A percentile compares a stretch with the other conserved stretches of the same genome.
phyloP scores from a whole-genome alignment of 139 green algal species.

The Chlamydomonas sp. region DNA sequence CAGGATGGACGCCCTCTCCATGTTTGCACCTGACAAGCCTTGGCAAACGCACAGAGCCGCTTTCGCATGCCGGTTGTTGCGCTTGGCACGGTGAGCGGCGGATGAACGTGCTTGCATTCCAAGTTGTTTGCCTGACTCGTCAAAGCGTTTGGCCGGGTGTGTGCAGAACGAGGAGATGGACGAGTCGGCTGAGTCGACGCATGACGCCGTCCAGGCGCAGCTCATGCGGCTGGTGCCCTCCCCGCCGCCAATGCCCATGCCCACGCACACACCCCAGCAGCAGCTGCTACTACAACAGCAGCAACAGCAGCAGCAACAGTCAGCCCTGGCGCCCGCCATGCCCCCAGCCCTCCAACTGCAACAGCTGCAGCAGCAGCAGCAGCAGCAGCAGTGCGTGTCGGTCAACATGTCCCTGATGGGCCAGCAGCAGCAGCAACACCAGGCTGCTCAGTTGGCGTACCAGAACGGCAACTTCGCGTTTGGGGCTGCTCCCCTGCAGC shows the following conservation, averaged over 20 bases:
- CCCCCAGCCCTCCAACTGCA: neutral
- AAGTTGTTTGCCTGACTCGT: neutral
- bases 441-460: neutral
- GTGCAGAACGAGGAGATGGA: constrained; percentile 17
- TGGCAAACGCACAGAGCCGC: no score
- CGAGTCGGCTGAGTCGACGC: constrained; percentile 20
- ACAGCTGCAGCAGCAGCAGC: neutral
- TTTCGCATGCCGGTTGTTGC: neutral
- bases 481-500: neutral
- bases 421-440: neutral
- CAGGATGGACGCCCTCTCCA: no score
- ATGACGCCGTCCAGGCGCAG: neutral
- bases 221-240: neutral
- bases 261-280: constrained; percentile 12
- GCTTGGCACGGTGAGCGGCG: neutral
- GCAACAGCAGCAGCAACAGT: neutral
- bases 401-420: no score
- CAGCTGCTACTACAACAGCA: neutral
- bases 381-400: neutral
- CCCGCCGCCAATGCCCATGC: constrained; percentile 29
- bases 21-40: no score
- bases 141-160: neutral
- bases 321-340: neutral
- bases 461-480: neutral
- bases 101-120: no score